These are phyloP conservation scores for Trichodelitschia bisporula DNA, from an alignment of 495 filamentous ascomycete genomes.

Conservation along the genomic window DNA sequence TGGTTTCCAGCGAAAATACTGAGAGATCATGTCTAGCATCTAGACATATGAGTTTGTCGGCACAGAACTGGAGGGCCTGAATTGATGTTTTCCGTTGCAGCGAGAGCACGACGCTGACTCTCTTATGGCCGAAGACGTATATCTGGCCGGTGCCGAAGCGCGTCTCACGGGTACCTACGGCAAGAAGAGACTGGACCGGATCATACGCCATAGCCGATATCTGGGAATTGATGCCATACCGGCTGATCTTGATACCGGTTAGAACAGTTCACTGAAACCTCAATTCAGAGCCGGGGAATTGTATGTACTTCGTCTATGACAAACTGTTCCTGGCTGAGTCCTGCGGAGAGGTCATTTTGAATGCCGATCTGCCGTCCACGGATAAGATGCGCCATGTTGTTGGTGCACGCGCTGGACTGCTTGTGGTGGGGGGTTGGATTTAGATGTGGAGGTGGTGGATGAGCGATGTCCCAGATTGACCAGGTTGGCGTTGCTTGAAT, in stretches of 20 bases:
- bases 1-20: conserved; percentile 49
- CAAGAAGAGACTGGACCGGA: conserved; percentile 76
- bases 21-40: conserved; percentile 65
- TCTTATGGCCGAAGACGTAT: conserved; percentile 69
- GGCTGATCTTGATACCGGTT: conserved; percentile 28
- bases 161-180: conserved; percentile 66
- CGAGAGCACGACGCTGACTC: conserved; percentile 43
- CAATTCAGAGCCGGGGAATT: conserved; percentile 2
- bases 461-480: too few species aligned
- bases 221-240: conserved; percentile 75
- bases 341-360: conserved; percentile 67
- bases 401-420: too few species aligned
- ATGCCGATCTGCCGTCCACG: conserved; percentile 84
- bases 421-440: not conserved
- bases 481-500: too few species aligned
- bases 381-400: conserved; percentile 56
- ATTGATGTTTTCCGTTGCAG: conserved; percentile 43
- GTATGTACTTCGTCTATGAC: conserved; percentile 46
- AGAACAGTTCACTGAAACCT: conserved; percentile 5
- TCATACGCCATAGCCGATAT: conserved; percentile 64
- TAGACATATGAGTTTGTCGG: conserved; percentile 55
- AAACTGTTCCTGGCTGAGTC: conserved; percentile 49
- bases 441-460: too few species aligned
- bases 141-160: conserved; percentile 58
- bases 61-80: conserved; percentile 46